These are phyloP conservation scores for Termitomyces sp. DNA, from an alignment of 768 basidiomycete species.

Conservation along the genomic window DNA sequence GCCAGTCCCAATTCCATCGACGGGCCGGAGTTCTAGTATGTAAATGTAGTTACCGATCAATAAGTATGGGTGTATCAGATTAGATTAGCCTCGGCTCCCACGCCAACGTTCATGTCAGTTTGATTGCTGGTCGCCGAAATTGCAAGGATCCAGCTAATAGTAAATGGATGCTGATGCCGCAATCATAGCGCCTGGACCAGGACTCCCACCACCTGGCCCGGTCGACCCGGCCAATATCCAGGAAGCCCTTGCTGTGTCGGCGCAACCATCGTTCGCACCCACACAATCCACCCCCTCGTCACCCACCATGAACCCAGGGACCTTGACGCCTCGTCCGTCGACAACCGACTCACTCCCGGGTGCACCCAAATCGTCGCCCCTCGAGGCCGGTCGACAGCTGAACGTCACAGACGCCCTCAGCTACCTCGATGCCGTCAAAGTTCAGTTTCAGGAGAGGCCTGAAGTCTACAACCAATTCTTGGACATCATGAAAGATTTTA, in stretches of 20 bases:
- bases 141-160: constrained; percentile 15
- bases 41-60: background rate
- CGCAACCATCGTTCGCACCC: background rate
- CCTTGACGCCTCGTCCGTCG: constrained; percentile 35
- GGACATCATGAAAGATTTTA: constrained; percentile 99
- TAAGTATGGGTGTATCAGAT: constrained; percentile 12
- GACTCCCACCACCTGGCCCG: constrained; percentile 16
- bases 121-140: constrained; percentile 12
- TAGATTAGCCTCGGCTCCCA: constrained; percentile 10
- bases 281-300: background rate
- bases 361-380: constrained; percentile 26
- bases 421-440: constrained; percentile 93
- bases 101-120: constrained; percentile 10
- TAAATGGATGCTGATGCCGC: constrained; percentile 22
- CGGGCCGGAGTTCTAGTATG: constrained; percentile 13
- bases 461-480: constrained; percentile 93
- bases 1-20: constrained; percentile 37
- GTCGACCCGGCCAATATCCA: constrained; percentile 9
- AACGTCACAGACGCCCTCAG: constrained; percentile 92
- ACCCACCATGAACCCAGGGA: constrained; percentile 12
- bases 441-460: constrained; percentile 84
- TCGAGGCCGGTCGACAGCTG: constrained; percentile 56
- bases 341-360: constrained; percentile 23
- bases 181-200: constrained; percentile 15
- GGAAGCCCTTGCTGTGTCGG: constrained; percentile 4